Conservation (phyloP, 169 alveolate species). For the Plasmodium fragile region DNA sequence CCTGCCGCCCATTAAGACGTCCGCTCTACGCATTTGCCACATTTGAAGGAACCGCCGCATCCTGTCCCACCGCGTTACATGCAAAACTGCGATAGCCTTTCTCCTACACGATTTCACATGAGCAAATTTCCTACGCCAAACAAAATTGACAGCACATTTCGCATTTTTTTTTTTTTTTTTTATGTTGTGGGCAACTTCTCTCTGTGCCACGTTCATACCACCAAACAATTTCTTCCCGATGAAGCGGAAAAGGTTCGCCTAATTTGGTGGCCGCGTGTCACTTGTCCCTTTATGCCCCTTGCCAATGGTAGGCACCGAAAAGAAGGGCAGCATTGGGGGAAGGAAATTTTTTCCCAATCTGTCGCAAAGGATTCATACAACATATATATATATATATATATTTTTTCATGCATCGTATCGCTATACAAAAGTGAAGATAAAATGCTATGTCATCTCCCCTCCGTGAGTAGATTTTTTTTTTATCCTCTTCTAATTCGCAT, state of each 20-base stretch:
- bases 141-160: background rate
- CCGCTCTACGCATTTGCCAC: background rate
- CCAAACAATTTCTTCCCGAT: background rate
- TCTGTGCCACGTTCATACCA: background rate
- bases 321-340: background rate
- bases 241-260: background rate
- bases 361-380: background rate
- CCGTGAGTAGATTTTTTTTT: background rate
- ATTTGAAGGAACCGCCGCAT: background rate
- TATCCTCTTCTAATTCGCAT: background rate
- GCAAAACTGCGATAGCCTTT: background rate
- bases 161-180: background rate
- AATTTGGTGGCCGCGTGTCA: background rate
- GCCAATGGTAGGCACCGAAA: background rate
- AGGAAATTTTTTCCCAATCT: background rate
- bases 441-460: background rate
- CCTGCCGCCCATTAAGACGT: background rate
- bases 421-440: background rate
- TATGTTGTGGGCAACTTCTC: background rate
- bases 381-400: background rate
- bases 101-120: background rate
- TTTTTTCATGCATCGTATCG: background rate
- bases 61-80: background rate
- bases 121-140: background rate
- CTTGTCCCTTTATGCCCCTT: background rate